phyloP scores from a whole-genome alignment of 176 grass and related monocot genomes.

The Hsuehochloa calcarea region DNA sequence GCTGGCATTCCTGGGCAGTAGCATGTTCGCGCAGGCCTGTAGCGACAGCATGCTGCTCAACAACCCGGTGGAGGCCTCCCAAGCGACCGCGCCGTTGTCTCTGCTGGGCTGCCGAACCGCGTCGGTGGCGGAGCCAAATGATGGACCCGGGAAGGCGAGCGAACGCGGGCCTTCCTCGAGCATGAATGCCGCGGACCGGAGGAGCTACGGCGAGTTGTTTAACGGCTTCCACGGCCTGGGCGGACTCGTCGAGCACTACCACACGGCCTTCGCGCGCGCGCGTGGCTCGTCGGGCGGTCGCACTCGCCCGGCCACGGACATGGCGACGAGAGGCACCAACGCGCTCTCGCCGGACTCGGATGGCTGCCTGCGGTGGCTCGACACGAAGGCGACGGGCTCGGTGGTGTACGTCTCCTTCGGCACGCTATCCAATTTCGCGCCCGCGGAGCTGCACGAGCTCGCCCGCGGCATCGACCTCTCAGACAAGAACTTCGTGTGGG shows the following conservation, averaged over 20 bases:
- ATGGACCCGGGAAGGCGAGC: background rate
- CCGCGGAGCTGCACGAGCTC: slow-evolving; percentile 44
- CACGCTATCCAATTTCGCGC: slow-evolving; percentile 20
- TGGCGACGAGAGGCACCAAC: slow-evolving; percentile 25
- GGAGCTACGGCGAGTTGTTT: slow-evolving; percentile 44
- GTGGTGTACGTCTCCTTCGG: slow-evolving; percentile 71
- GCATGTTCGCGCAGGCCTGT: slow-evolving; percentile 38
- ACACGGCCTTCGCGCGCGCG: background rate
- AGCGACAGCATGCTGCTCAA: background rate
- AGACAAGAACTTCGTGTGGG: slow-evolving; percentile 57
- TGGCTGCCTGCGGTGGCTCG: slow-evolving; percentile 46
- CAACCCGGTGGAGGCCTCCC: slow-evolving; percentile 15
- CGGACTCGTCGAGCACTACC: slow-evolving; percentile 35
- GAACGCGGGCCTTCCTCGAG: background rate
- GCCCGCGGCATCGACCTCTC: slow-evolving; percentile 48
- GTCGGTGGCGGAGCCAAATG: slow-evolving; percentile 39
- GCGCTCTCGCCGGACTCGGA: slow-evolving; percentile 15
- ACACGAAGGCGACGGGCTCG: slow-evolving; percentile 17
- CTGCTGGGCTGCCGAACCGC: slow-evolving; percentile 45
- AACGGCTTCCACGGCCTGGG: slow-evolving; percentile 77
- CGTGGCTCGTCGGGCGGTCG: slow-evolving; percentile 55
- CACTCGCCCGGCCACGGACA: slow-evolving; percentile 31
- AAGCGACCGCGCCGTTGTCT: background rate
- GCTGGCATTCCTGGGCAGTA: slow-evolving; percentile 51
- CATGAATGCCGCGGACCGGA: background rate